A percentile compares a stretch with the other conserved stretches of the same genome.
These are phyloP conservation scores for Thielaviopsis musarum DNA, from an alignment of 2,329 filamentous ascomycete genomes.

Conservation along the genomic window DNA sequence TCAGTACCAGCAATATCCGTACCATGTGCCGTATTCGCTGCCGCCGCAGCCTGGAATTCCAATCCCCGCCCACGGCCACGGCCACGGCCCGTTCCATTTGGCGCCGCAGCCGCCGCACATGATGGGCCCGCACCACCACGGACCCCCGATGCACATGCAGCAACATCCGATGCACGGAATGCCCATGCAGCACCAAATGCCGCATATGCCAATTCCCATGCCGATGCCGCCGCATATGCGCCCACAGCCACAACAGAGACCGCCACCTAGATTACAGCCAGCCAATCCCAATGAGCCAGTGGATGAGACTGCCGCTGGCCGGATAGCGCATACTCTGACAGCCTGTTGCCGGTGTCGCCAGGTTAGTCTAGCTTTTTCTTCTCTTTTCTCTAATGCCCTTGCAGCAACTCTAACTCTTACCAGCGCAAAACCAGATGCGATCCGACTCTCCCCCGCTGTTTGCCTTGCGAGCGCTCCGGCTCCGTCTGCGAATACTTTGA, in stretches of 20 bases:
- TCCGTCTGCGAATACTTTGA: conserved; percentile 93
- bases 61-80: background rate
- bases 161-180: background rate
- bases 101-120: conserved; percentile 16
- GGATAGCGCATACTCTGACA: conserved; percentile 63
- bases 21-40: conserved; percentile 9
- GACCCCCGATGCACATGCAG: conserved; percentile 10
- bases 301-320: conserved; percentile 24
- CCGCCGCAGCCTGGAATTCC: conserved; percentile 10
- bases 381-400: background rate
- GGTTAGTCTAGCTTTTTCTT: conserved; percentile 25
- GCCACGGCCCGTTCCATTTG: conserved; percentile 7
- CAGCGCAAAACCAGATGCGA: conserved; percentile 95
- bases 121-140: conserved; percentile 7
- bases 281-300: conserved; percentile 12
- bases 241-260: conserved; percentile 4
- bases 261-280: conserved; percentile 10
- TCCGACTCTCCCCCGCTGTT: conserved; percentile 75
- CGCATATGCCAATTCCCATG: conserved; percentile 6
- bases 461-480: conserved; percentile 82
- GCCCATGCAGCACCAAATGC: conserved; percentile 8
- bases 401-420: background rate
- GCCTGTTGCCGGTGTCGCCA: conserved; percentile 67
- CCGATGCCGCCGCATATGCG: conserved; percentile 8
- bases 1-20: conserved; percentile 10